Evolutionary conservation across 805 yeast genomes (phyloP).

Genomic region (Yueomyces sp.): DNA sequence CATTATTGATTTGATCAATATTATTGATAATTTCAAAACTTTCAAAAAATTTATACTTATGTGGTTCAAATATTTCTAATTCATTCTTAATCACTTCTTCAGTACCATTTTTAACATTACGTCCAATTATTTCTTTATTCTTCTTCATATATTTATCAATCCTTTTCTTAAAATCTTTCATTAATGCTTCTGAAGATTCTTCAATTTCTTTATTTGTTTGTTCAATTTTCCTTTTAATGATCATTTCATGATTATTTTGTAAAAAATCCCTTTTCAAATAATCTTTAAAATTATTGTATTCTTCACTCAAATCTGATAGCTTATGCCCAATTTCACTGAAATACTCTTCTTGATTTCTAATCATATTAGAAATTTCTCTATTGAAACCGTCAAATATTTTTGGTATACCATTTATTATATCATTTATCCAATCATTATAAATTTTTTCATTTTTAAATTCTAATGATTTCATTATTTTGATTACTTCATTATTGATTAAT

Average conservation of each 20-base stretch:
- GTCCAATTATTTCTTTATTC: conserved; percentile 13
- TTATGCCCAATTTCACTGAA: conserved; percentile 12
- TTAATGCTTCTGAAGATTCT: conserved; percentile 10
- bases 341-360: conserved; percentile 7
- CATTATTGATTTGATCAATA: conserved; percentile 21
- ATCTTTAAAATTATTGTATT: conserved; percentile 19
- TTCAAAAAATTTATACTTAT: conserved; percentile 18
- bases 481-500: conserved; percentile 9
- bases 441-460: conserved; percentile 11
- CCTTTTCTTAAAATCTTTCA: conserved; percentile 11
- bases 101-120: conserved; percentile 17
- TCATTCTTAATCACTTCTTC: conserved; percentile 19
- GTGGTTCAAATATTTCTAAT: conserved; percentile 17
- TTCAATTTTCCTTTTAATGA: conserved; percentile 14
- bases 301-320: conserved; percentile 21
- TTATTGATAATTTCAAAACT: conserved; percentile 20
- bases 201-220: conserved; percentile 14
- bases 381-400: conserved; percentile 8
- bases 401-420: conserved; percentile 14
- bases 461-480: conserved; percentile 6
- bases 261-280: conserved; percentile 20
- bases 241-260: conserved; percentile 16
- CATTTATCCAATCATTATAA: conserved; percentile 13
- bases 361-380: conserved; percentile 10
- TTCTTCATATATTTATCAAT: conserved; percentile 12